Percentiles rank a stretch among this genome's conserved stretches.
These are phyloP conservation scores for Ophiobolus disseminans DNA, from an alignment of 2,329 filamentous ascomycete species.

Conservation along the genomic window DNA sequence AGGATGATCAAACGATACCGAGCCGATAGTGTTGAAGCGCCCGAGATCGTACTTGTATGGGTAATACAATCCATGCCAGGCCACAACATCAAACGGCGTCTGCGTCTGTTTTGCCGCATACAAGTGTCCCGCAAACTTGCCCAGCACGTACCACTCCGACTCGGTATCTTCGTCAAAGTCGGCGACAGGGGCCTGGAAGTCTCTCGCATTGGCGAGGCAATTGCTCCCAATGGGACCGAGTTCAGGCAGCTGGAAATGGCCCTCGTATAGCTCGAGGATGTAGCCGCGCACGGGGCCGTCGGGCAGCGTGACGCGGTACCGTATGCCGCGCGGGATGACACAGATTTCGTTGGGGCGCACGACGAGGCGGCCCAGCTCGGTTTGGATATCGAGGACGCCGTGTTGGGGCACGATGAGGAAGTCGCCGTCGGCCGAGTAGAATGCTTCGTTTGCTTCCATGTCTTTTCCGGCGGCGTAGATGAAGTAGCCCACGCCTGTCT, in stretches of 20 bases:
- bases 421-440: conserved; percentile 81
- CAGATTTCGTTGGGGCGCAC: conserved; percentile 73
- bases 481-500: conserved; percentile 79
- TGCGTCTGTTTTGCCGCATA: conserved; percentile 68
- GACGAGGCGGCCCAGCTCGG: conserved; percentile 69
- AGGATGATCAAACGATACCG: conserved; percentile 67
- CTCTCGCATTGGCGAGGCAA: conserved; percentile 68
- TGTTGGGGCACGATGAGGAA: conserved; percentile 71
- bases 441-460: conserved; percentile 77
- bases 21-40: conserved; percentile 65
- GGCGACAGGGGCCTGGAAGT: conserved; percentile 70
- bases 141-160: conserved; percentile 64
- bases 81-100: conserved; percentile 74
- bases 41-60: conserved; percentile 65
- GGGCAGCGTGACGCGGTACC: conserved; percentile 67
- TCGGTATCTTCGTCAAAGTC: conserved; percentile 63
- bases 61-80: conserved; percentile 75
- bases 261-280: conserved; percentile 71
- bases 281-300: conserved; percentile 69
- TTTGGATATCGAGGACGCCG: conserved; percentile 71
- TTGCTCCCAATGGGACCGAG: conserved; percentile 71
- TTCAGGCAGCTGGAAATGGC: conserved; percentile 70
- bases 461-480: conserved; percentile 79
- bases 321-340: conserved; percentile 70
- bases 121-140: conserved; percentile 68